Base-by-base conservation (phyloP, 805 yeast genomes). In the Henningerozyma blattae region DNA sequence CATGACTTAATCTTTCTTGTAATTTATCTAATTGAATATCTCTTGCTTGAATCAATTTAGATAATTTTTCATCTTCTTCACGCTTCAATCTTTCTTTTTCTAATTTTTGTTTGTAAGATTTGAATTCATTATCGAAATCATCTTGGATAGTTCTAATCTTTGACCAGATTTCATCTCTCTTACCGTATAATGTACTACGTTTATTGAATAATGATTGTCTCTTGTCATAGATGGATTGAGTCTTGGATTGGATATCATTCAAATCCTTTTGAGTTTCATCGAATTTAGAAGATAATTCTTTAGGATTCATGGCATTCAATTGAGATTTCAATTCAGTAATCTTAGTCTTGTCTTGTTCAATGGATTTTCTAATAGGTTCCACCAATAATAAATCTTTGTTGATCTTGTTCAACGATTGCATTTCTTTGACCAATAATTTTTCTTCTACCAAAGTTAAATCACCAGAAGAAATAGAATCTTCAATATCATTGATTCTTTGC, bases 371-470 rank as follows among this genome's bases (percentile, higher is more conserved):
- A 48, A 72, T 72, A 48, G 73, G 72, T 52, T 77, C 86, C 46
- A 87, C 66, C 31, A 71, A 67, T 32, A 74, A 73, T 54, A 84
- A 82, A 57, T 79, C 87, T 58, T 79, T 80, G 52, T 77, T 75
- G 54, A 81, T 63, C 62, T 83, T 85, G 61, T 89, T 77, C 58
- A 91, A 72, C 30, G 77, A 59, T 34, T 85, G 70, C 68, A 85
- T 81, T 63, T 89, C 97, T 63, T 82, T 82, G 45, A 91, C 75
- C 44, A 68, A 61, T 53, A 76, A 70, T 65, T 84, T 79, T 70
- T 91, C 99, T 43, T 89, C 95, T 34, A 86, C 96, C 52, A 91
- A 74, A 48, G 83, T 73, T 55, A 91, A 67, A 30, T 68, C 61
- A 42, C 97, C 97, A 33, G 80, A 61, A 36, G 81, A 83, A 41